A percentile compares a stretch with the other conserved stretches of the same genome.
Conservation (phyloP, 2,329 filamentous ascomycete species). For the Verticillium nonalfalfae region DNA sequence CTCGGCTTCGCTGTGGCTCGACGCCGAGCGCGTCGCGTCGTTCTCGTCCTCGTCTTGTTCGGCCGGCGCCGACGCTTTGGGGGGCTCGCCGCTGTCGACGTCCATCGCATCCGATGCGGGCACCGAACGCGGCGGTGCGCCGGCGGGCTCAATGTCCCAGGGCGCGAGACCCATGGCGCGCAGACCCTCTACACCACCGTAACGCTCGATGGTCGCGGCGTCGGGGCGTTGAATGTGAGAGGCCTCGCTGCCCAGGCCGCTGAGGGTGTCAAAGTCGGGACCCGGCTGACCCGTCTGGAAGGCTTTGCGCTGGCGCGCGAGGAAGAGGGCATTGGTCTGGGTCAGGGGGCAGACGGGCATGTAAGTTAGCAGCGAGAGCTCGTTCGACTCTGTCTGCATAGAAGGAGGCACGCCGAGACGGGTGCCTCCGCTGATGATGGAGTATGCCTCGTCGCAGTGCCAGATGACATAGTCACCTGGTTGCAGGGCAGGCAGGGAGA, state of each 20-base stretch:
- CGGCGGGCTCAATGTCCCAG: slow-evolving; percentile 34
- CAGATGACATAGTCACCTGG: slow-evolving; percentile 53
- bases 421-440: slow-evolving; percentile 38
- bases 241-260: slow-evolving; percentile 43
- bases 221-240: slow-evolving; percentile 40
- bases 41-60: slow-evolving; percentile 11
- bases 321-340: slow-evolving; percentile 34
- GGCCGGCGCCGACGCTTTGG: background rate
- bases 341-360: slow-evolving; percentile 45
- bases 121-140: slow-evolving; percentile 11
- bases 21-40: slow-evolving; percentile 14
- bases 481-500: slow-evolving; percentile 48
- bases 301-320: slow-evolving; percentile 39
- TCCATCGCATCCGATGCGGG: slow-evolving; percentile 16
- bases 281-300: slow-evolving; percentile 47
- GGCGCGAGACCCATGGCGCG: slow-evolving; percentile 53
- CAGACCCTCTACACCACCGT: slow-evolving; percentile 42
- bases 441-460: slow-evolving; percentile 52
- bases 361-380: slow-evolving; percentile 46
- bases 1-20: slow-evolving; percentile 32
- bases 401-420: slow-evolving; percentile 18
- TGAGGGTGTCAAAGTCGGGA: slow-evolving; percentile 50
- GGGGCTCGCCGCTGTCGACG: slow-evolving; percentile 15
- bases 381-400: slow-evolving; percentile 13
- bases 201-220: slow-evolving; percentile 43